Evolutionary conservation across 108 stramenopile genomes (phyloP), one percentile per base, ranked within the genome.

Genomic region (Licmophora abbreviata): DNA sequence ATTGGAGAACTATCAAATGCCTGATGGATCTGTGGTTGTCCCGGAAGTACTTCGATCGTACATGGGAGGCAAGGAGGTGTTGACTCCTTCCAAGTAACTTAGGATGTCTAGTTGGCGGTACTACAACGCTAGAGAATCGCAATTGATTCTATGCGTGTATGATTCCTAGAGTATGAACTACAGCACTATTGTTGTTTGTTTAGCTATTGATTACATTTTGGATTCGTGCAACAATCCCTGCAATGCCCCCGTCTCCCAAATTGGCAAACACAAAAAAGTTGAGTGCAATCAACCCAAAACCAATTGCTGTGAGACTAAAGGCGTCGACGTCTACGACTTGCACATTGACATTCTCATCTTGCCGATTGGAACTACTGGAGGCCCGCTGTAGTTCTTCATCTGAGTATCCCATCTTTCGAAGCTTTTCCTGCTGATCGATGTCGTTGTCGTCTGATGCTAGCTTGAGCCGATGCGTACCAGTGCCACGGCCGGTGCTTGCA

Each of bases 1-100:
- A 11, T 76, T 99, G 62, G 98, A 99, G 76, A 99, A 96, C 56
- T 93, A 95, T 60, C 96, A 97, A 74, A 77, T 69, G 41, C 76
- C 88, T 0, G 91, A 93, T 63, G 95, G 96, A 44, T 59, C 70
- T 44, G 91, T 99, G 12, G 69, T 69, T 1, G 74, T 99, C 1
- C 92, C 92, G 1, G 74, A 84, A 53, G 95, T 94, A 1, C 79
- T 98, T 35, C 75, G 81, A 52, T 90, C 91, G 6, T 96, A 98
- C 64, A 85, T 93, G 92, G 84, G 86, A 27, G 92, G 88, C 44
- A 40, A 61, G 41, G 92, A 93, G 57, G 50, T 81, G 29, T 59
- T 92, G 47, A 15, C 7, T 18, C 43, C 43, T 7, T 12, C 43
- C 34, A n/a, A n/a, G n/a, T n/a, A n/a, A n/a, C n/a, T n/a, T n/a